phyloP scores from a whole-genome alignment of 331 rosid species.

The Spiraea crenata region DNA sequence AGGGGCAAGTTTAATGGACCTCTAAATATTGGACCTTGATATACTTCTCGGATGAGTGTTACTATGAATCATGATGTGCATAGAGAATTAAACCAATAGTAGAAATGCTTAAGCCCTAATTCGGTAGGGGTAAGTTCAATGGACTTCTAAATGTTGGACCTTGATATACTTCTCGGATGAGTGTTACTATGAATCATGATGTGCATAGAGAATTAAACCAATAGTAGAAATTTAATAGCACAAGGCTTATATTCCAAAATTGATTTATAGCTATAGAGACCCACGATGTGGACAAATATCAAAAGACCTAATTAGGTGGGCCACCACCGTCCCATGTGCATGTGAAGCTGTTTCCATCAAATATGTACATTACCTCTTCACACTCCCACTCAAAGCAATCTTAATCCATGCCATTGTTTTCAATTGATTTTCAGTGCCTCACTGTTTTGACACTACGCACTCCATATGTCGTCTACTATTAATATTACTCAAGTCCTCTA shows the following conservation, averaged over 20 bases:
- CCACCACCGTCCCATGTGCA: constrained; percentile 85
- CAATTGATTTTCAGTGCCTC: constrained; percentile 31
- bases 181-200: too few relatives aligned
- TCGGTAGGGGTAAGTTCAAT: too few relatives aligned
- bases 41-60: too few relatives aligned
- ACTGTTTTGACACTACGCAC: neutral
- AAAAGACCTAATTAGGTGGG: constrained; percentile 45
- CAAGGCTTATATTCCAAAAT: too few relatives aligned
- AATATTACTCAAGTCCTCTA: neutral
- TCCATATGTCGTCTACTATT: neutral
- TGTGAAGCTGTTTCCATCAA: constrained; percentile 61
- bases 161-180: too few relatives aligned
- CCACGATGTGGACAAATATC: constrained; percentile 54
- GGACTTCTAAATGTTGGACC: too few relatives aligned
- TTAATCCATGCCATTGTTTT: constrained; percentile 28
- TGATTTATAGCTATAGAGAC: neutral
- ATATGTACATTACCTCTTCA: neutral
- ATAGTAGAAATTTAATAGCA: too few relatives aligned
- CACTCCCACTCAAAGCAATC: constrained; percentile 22
- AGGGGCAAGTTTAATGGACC: too few relatives aligned
- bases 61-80: too few relatives aligned
- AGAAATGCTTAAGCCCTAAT: too few relatives aligned
- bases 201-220: too few relatives aligned
- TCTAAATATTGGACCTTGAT: too few relatives aligned
- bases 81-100: constrained; percentile 11